Evolutionary conservation across 169 alveolate genomes (phyloP), one percentile per base, ranked within the genome.

Genomic region (Cryptosporidium ubiquitum): DNA sequence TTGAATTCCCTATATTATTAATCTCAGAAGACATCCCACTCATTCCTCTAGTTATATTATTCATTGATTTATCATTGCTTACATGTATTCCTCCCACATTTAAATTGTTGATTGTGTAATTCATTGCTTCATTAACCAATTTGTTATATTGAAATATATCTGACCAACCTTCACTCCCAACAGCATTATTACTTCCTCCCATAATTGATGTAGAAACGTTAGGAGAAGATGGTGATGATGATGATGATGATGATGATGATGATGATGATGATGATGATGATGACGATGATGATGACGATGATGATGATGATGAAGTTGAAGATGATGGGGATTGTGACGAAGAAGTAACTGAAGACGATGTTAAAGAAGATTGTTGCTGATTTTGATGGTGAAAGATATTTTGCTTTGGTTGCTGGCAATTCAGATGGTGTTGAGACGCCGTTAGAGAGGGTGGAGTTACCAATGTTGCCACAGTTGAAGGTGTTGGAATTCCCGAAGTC

Each of bases 111-210:
- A 74, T 26, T 55, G 49, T 51, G 39, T 68, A 37, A 68, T 74
- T 74, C 44, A 57, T 29, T 74, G 86, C 6, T 55, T 33, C 57
- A 18, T 57, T 74, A 6, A 52, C 39, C 44, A 74, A 74, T 26
- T 57, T 74, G 42, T 74, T 74, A 29, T 57, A 74, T 29, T 74
- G 70, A 60, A 74, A 74, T 18, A 74, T 39, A 29, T 60, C 57
- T 74, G 86, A 14, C 70, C 86, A 74, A 52, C 61, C 40, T 14
- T 74, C 71, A 16, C 9, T 47, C 16, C 55, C 55, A 47, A 47
- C 16, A 1, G 55, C 44, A 74, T 74, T 42, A 3, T 33, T 23
- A 0, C 44, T 20, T 2, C 55, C 55, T 47, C 55, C 55, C 4
- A 47, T 47, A 0, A 14, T 14, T 47, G 20, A 16, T 16, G 12